Percentiles rank a stretch among this genome's conserved stretches.
Evolutionary conservation across 345 rosid species (phyloP).

Genomic region (Eucalyptus camaldulensis): DNA sequence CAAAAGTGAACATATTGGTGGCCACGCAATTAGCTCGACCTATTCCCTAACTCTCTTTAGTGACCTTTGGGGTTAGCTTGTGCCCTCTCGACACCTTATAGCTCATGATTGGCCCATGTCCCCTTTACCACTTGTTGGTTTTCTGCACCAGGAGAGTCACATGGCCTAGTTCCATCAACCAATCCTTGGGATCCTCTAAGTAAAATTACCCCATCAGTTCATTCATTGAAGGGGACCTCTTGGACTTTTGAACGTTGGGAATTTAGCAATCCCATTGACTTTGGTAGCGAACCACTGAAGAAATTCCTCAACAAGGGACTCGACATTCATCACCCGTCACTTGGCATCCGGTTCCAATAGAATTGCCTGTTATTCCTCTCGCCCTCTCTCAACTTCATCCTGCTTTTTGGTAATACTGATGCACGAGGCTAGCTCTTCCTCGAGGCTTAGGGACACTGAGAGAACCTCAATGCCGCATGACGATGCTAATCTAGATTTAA

Average conservation of each 20-base stretch:
- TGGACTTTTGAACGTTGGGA: not conserved
- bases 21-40: not conserved
- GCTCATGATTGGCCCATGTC: not conserved
- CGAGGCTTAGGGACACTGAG: too few species aligned
- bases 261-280: not conserved
- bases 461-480: too few species aligned
- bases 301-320: not conserved
- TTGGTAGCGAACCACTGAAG: not conserved
- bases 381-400: not conserved
- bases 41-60: not conserved
- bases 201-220: not conserved
- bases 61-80: not conserved
- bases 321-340: not conserved
- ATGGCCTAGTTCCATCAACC: not conserved
- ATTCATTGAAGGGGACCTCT: not conserved
- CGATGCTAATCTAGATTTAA: too few species aligned
- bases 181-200: accelerated
- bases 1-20: not conserved
- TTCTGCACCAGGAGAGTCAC: not conserved
- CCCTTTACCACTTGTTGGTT: accelerated
- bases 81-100: accelerated
- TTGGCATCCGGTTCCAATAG: not conserved
- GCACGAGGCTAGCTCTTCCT: too few species aligned
- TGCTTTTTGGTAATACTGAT: too few species aligned
- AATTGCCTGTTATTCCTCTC: not conserved